Evolutionary conservation across 2,329 filamentous ascomycete genomes (phyloP).

Genomic region (Colletotrichum plurivorum): DNA sequence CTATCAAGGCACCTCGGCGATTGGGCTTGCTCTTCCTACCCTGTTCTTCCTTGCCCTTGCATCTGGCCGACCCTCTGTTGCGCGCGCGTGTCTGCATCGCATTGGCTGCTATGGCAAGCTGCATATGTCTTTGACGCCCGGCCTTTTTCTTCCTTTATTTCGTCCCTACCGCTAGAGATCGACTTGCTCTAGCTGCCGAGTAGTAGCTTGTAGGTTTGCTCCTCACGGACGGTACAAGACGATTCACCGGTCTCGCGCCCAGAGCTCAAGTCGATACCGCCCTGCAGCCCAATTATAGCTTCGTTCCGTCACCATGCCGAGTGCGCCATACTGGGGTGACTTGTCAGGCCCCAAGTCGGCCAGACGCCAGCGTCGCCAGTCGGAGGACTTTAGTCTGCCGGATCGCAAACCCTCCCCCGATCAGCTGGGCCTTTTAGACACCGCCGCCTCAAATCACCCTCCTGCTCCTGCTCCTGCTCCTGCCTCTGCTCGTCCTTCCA

Average conservation of each 20-base stretch:
- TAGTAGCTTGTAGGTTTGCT: constrained; percentile 32
- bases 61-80: constrained; percentile 31
- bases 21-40: constrained; percentile 8
- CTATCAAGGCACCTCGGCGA: constrained; percentile 30
- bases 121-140: constrained; percentile 42
- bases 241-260: constrained; percentile 24
- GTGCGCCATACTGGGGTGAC: constrained; percentile 66
- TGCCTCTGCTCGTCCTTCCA: constrained; percentile 25
- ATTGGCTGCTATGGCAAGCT: constrained; percentile 55
- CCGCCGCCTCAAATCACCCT: constrained; percentile 31
- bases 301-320: constrained; percentile 42
- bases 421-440: constrained; percentile 17
- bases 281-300: constrained; percentile 39
- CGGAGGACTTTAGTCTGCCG: constrained; percentile 39
- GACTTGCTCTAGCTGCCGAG: constrained; percentile 30
- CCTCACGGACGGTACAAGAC: constrained; percentile 28
- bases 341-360: constrained; percentile 48
- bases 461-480: constrained; percentile 19
- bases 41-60: constrained; percentile 31
- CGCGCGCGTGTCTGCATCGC: constrained; percentile 59
- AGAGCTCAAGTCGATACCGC: constrained; percentile 27
- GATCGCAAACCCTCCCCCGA: constrained; percentile 43
- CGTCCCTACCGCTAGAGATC: constrained; percentile 30
- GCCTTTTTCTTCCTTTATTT: constrained; percentile 23
- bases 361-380: constrained; percentile 42